Percentiles rank a stretch among this genome's conserved stretches.
Evolutionary conservation across 257 asterid species (phyloP).

Genomic region (Solanum chmielewskii): DNA sequence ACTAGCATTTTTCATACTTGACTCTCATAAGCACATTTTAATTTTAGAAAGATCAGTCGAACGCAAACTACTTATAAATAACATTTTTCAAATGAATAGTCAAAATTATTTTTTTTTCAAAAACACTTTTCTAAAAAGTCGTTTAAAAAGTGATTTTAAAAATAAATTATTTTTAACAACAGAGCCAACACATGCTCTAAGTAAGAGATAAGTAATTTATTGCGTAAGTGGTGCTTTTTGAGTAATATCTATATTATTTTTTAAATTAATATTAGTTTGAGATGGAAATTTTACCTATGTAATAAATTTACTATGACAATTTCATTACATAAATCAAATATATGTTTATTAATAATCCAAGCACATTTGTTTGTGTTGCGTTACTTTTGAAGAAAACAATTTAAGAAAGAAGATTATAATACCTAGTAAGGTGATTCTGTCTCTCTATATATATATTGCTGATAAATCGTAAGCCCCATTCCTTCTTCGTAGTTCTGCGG

Average conservation of each 20-base stretch:
- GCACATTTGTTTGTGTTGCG: neutral
- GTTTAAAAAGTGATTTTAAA: too few species aligned
- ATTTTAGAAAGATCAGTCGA: neutral
- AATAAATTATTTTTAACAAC: too few species aligned
- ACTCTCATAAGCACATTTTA: neutral
- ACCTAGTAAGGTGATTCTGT: neutral
- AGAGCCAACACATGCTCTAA: neutral
- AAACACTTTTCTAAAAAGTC: too few species aligned
- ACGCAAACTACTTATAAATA: neutral
- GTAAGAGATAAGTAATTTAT: neutral
- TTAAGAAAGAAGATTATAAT: neutral
- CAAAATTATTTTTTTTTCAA: neutral
- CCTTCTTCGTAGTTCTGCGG: neutral
- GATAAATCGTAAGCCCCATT: neutral
- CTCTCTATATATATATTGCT: neutral
- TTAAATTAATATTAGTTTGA: neutral
- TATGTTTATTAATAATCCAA: neutral
- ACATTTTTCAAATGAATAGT: neutral
- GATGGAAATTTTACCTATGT: neutral
- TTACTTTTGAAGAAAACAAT: neutral
- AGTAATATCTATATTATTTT: neutral
- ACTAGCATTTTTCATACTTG: neutral
- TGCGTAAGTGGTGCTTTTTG: neutral
- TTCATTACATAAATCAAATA: neutral
- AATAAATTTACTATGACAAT: neutral